These are phyloP conservation scores for Umbilicaria muhlenbergii DNA, from an alignment of 495 filamentous ascomycete genomes.

Conservation along the genomic window DNA sequence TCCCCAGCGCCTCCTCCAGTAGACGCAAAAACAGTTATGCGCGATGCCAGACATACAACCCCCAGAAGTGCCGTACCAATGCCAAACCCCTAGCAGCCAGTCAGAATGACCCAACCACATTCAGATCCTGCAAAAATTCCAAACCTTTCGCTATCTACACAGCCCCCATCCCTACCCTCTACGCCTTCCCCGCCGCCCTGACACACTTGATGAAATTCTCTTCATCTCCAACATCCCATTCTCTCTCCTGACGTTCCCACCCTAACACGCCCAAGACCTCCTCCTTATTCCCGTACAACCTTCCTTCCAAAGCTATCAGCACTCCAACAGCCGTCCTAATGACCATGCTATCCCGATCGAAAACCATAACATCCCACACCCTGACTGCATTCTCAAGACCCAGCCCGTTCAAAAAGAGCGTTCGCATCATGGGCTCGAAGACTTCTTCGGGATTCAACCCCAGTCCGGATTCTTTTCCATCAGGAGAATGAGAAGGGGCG, in stretches of 20 bases:
- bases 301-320: conserved; percentile 43
- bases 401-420: conserved; percentile 39
- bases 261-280: conserved; percentile 38
- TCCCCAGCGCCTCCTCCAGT: too few relatives aligned
- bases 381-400: conserved; percentile 61
- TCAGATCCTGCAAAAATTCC: too few relatives aligned
- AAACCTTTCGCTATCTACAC: too few relatives aligned
- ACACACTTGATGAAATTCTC: conserved; percentile 57
- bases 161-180: conserved; percentile 6
- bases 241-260: conserved; percentile 29
- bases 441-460: conserved; percentile 29
- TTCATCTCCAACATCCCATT: conserved; percentile 31
- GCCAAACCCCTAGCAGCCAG: too few relatives aligned
- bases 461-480: conserved; percentile 8
- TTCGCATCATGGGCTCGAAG: conserved; percentile 42
- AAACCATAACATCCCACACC: conserved; percentile 88
- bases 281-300: conserved; percentile 38
- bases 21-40: too few relatives aligned
- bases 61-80: too few relatives aligned
- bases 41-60: too few relatives aligned
- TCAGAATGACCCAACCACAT: too few relatives aligned
- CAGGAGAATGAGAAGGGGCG: conserved; percentile 15
- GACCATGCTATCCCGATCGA: conserved; percentile 75
- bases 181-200: conserved; percentile 53
- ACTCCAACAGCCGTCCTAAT: conserved; percentile 66